Evolutionary conservation across 108 stramenopile species (phyloP), one percentile per base, ranked within the genome.

Genomic region (Licmophora abbreviata): DNA sequence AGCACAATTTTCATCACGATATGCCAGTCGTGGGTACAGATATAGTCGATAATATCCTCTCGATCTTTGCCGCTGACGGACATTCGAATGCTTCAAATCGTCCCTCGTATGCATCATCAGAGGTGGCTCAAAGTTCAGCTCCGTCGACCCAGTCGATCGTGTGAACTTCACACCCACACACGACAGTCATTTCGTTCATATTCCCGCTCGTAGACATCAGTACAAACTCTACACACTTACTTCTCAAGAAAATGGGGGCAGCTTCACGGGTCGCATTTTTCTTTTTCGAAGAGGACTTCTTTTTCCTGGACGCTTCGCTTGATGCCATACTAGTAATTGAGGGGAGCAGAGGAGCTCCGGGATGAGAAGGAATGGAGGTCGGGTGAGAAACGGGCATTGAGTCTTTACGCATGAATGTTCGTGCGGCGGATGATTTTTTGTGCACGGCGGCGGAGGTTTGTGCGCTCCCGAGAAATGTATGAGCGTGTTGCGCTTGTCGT

Each of bases 231-330:
- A 6, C n/a, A 14, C 0, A 14, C 7, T 33, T 21, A 22, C 29
- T 69, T 51, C 68, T 31, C 26, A 69, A 32, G 50, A 69, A 69
- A 37, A 69, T 62, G 34, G 68, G 68, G 15, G 68, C 68, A 2
- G 38, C 53, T 23, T 69, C 61, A 26, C 37, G 31, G 8, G 9
- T 47, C 26, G 60, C 51, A 29, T 43, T 58, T 51, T 58, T 50
- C 17, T 20, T 59, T 10, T 26, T 18, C 2, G 43, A 20, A 23
- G 38, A 48, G 20, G 17, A 29, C 18, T 31, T 48, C 14, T 40
- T 43, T 29, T 63, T 63, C 36, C 30, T 59, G 2, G 14, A 15
- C 27, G 30, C 29, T 4, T 27, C 29, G 18, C 20, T 40, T 20
- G 38, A 40, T 40, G 15, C 38, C 38, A 40, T 40, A n/a, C n/a